Conservation (phyloP, 371 early-diverging fungal species). For the Chytridium lagenaria region DNA sequence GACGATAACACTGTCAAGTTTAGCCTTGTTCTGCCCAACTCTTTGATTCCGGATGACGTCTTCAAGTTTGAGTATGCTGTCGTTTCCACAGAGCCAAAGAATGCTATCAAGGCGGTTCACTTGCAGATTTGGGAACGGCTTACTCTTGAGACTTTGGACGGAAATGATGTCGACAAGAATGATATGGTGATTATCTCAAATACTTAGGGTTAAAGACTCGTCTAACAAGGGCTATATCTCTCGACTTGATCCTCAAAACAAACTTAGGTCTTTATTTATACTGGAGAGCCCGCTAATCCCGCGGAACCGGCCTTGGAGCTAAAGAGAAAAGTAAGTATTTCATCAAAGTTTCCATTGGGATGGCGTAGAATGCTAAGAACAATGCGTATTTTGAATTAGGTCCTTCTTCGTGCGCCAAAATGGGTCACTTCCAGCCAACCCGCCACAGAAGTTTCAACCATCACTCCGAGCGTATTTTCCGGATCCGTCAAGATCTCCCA, state of each 20-base stretch:
- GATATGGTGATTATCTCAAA: constrained; percentile 12
- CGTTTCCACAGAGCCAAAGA: neutral
- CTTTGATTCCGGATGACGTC: constrained; percentile 12
- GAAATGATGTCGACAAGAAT: neutral
- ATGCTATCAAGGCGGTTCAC: constrained; percentile 3
- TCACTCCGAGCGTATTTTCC: neutral
- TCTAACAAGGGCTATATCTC: neutral
- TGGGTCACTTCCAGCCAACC: constrained; percentile 11
- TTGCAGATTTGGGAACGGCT: constrained; percentile 10
- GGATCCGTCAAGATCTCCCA: constrained; percentile 17
- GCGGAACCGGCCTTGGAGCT: neutral
- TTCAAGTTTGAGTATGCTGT: constrained; percentile 12
- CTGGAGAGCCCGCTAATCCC: neutral
- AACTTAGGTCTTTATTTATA: constrained; percentile 1
- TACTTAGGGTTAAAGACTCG: too few species aligned
- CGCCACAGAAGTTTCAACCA: neutral
- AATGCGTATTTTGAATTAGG: too few species aligned
- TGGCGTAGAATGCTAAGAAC: too few species aligned
- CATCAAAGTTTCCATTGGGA: too few species aligned
- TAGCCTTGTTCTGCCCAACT: neutral
- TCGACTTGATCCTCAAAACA: neutral
- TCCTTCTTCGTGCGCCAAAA: constrained; percentile 8
- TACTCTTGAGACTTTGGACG: constrained; percentile 1
- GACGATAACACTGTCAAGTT: constrained; percentile 11
- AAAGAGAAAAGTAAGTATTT: neutral